phyloP scores from a whole-genome alignment of 352 stramenopile genomes.

The Pythium pyrilobum region DNA sequence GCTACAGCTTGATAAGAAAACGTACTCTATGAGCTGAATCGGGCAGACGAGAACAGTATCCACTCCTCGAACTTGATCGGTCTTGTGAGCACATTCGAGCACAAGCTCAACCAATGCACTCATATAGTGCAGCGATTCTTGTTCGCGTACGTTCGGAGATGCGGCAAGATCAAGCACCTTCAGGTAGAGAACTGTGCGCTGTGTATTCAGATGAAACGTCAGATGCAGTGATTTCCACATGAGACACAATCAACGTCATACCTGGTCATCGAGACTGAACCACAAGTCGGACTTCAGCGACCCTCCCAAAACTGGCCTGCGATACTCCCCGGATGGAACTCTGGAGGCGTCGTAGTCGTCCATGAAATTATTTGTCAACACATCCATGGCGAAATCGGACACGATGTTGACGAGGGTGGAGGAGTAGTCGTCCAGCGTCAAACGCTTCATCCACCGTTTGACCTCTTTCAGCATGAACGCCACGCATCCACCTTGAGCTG shows the following conservation, averaged over 20 bases:
- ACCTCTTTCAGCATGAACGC: constrained; percentile 46
- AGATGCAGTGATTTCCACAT: background rate
- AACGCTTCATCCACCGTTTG: constrained; percentile 17
- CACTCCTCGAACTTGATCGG: constrained; percentile 25
- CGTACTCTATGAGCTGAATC: constrained; percentile 56
- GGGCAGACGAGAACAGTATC: constrained; percentile 49
- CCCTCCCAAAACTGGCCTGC: constrained; percentile 26
- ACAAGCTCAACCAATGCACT: constrained; percentile 32
- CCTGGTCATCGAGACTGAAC: constrained; percentile 23
- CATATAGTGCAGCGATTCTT: constrained; percentile 44
- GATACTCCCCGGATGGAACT: constrained; percentile 23
- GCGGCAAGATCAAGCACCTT: constrained; percentile 42
- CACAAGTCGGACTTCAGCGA: constrained; percentile 37
- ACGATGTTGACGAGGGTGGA: constrained; percentile 29
- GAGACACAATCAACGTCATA: constrained; percentile 2
- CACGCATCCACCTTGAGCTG: constrained; percentile 26
- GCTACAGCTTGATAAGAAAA: background rate
- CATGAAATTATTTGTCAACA: constrained; percentile 41
- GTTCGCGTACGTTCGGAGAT: constrained; percentile 30
- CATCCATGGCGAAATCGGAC: constrained; percentile 38
- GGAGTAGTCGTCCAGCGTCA: constrained; percentile 22
- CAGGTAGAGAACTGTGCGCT: constrained; percentile 28
- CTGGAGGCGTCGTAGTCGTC: constrained; percentile 26
- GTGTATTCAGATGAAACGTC: background rate
- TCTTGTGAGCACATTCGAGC: constrained; percentile 33